Evolutionary conservation across 192 early-diverging fungal genomes (phyloP).

Genomic region (Ambispora gerdemannii): DNA sequence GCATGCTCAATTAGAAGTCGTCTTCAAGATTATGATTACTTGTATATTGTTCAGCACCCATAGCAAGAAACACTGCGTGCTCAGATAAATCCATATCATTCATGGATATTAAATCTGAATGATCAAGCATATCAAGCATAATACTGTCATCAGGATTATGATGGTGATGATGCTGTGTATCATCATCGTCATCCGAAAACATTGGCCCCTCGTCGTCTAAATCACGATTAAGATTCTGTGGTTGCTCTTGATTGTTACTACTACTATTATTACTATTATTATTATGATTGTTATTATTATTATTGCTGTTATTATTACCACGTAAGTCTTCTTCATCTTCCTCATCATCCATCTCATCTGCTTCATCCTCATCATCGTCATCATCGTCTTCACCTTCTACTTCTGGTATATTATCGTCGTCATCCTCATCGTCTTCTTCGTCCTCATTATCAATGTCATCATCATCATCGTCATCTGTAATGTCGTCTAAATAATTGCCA

Average conservation of each 20-base stretch:
- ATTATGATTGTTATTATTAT: too few species aligned
- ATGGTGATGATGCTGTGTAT: too few species aligned
- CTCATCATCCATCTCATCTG: background rate
- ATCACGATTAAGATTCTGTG: background rate
- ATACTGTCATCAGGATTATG: background rate
- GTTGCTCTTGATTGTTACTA: too few species aligned
- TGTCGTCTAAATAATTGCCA: background rate
- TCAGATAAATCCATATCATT: background rate
- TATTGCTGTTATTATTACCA: background rate
- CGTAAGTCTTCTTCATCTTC: slow-evolving; percentile 1
- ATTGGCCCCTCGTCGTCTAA: background rate
- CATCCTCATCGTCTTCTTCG: slow-evolving; percentile 14
- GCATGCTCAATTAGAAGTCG: background rate
- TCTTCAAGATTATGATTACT: background rate
- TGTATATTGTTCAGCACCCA: background rate
- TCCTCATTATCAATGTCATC: slow-evolving; percentile 6
- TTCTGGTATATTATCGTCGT: slow-evolving; percentile 4
- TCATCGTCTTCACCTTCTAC: slow-evolving; percentile 17
- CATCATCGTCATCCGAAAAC: background rate
- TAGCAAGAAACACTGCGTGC: background rate
- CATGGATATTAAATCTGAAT: background rate
- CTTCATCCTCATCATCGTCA: slow-evolving; percentile 13
- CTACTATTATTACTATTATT: too few species aligned
- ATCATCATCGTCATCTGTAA: background rate
- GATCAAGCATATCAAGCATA: background rate